Percentiles rank a stretch among this genome's conserved stretches.
phyloP scores from a whole-genome alignment of 805 yeast genomes.

The Tetrapisispora taiwanensis region DNA sequence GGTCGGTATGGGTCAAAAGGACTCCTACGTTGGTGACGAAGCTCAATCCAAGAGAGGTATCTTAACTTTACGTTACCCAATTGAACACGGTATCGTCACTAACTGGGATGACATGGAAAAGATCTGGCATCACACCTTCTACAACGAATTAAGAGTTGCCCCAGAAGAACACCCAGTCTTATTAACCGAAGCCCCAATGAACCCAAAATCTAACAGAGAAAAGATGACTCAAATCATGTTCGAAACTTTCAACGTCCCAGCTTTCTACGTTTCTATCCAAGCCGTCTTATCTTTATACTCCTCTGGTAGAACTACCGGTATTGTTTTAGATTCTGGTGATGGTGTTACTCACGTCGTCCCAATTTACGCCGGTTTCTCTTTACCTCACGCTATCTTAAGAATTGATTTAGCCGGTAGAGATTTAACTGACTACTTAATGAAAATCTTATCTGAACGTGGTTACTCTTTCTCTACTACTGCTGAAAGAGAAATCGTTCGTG shows the following conservation, averaged over 20 bases:
- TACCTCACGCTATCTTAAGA: constrained; percentile 98
- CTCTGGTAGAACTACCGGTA: constrained; percentile 99
- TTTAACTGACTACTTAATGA: constrained; percentile 97
- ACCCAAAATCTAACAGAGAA: constrained; percentile 99
- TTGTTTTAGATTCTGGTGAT: constrained; percentile 98
- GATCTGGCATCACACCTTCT: constrained; percentile 99
- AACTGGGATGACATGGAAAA: constrained; percentile 99
- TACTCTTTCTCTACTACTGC: constrained; percentile 98
- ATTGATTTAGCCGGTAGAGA: constrained; percentile 99
- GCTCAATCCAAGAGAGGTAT: constrained; percentile 99
- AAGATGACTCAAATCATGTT: constrained; percentile 99
- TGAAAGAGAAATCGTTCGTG: constrained; percentile 89
- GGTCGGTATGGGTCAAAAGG: constrained; percentile 99
- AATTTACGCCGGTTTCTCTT: constrained; percentile 98
- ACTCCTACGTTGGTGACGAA: constrained; percentile 98
- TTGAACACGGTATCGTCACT: constrained; percentile 99
- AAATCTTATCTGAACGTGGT: constrained; percentile 97
- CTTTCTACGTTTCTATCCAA: constrained; percentile 97
- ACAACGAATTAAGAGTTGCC: constrained; percentile 99
- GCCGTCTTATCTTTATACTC: constrained; percentile 97
- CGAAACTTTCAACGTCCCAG: constrained; percentile 99
- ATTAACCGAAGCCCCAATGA: constrained; percentile 99
- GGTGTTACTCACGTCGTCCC: constrained; percentile 99
- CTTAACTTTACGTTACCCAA: constrained; percentile 95
- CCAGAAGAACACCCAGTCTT: constrained; percentile 99